Evolutionary conservation across 768 basidiomycete genomes (phyloP).

Genomic region (Leccinum arenicola): DNA sequence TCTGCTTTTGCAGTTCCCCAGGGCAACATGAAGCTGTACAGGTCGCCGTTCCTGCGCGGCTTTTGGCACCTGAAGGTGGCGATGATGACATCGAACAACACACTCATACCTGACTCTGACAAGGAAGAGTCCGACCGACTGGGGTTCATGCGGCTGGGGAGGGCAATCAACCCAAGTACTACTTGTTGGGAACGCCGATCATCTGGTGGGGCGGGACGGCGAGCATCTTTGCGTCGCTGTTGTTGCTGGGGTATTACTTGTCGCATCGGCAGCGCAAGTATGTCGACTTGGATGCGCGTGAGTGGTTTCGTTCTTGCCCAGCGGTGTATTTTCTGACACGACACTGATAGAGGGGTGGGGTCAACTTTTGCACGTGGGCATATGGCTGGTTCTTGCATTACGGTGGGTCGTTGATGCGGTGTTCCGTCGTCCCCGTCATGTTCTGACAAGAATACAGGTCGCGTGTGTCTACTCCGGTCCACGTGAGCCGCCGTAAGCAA

Average conservation of each 20-base stretch:
- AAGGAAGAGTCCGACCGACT: slow-evolving; percentile 93
- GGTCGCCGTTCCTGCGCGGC: slow-evolving; percentile 90
- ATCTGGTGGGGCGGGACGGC: slow-evolving; percentile 84
- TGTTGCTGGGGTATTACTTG: slow-evolving; percentile 64
- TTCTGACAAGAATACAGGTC: not conserved
- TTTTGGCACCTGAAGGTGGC: slow-evolving; percentile 99
- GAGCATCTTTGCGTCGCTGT: slow-evolving; percentile 56
- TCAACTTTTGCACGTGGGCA: slow-evolving; percentile 89
- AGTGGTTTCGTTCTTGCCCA: slow-evolving; percentile 29
- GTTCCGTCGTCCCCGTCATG: not conserved
- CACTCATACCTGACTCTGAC: slow-evolving; percentile 94
- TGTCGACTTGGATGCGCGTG: slow-evolving; percentile 85
- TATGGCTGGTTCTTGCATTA: slow-evolving; percentile 93
- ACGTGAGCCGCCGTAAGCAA: too few relatives aligned
- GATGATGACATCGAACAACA: slow-evolving; percentile 99
- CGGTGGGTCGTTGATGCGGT: slow-evolving; percentile 43
- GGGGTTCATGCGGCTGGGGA: slow-evolving; percentile 80
- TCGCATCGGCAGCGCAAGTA: slow-evolving; percentile 86
- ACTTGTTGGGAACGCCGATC: slow-evolving; percentile 85
- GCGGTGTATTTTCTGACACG: not conserved
- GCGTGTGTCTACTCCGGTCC: too few relatives aligned
- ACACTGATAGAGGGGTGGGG: slow-evolving; percentile 76
- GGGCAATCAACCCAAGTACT: slow-evolving; percentile 76
- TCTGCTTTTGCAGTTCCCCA: slow-evolving; percentile 58
- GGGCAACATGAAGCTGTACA: slow-evolving; percentile 80